Evolutionary conservation across 1,284 basidiomycete species (phyloP).

Genomic region (Tylopilus sp.): DNA sequence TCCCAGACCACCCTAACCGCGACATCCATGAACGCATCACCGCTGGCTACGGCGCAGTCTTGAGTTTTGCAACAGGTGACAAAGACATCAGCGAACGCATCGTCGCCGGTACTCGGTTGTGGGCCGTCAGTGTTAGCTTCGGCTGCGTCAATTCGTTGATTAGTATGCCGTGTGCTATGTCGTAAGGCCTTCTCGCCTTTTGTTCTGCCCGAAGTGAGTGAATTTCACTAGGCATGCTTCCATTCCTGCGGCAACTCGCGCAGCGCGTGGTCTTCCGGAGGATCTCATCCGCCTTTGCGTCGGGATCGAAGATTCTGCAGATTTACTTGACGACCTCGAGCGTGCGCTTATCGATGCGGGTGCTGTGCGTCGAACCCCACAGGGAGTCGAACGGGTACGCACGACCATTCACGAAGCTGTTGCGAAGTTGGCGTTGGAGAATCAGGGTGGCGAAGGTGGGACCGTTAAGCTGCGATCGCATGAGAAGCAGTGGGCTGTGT

Average conservation of each 20-base stretch:
- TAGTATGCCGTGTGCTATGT: slow-evolving; percentile 99
- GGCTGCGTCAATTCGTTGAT: slow-evolving; percentile 98
- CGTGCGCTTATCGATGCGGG: slow-evolving; percentile 88
- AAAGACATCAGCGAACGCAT: slow-evolving; percentile 88
- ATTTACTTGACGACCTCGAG: slow-evolving; percentile 94
- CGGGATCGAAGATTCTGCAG: slow-evolving; percentile 93
- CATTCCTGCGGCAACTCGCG: slow-evolving; percentile 89
- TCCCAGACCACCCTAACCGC: slow-evolving; percentile 77
- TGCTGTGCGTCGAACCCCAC: slow-evolving; percentile 64
- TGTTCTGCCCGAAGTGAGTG: slow-evolving; percentile 10
- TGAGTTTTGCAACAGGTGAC: slow-evolving; percentile 93
- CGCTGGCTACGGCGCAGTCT: slow-evolving; percentile 86
- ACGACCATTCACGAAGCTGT: slow-evolving; percentile 57
- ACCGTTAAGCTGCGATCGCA: slow-evolving; percentile 22
- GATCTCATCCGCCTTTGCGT: slow-evolving; percentile 97
- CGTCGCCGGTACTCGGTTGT: slow-evolving; percentile 86
- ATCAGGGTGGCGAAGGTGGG: slow-evolving; percentile 14
- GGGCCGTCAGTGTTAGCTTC: slow-evolving; percentile 98
- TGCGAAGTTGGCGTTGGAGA: slow-evolving; percentile 54
- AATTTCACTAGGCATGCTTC: slow-evolving; percentile 76
- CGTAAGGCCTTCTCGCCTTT: slow-evolving; percentile 54
- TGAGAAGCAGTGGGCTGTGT: slow-evolving; percentile 77
- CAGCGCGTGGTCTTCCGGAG: slow-evolving; percentile 91
- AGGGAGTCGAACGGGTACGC: slow-evolving; percentile 36
- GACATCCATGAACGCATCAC: slow-evolving; percentile 88